Evolutionary conservation across 257 asterid genomes (phyloP), one percentile per base, ranked within the genome.

Genomic region (Plantago ovata): DNA sequence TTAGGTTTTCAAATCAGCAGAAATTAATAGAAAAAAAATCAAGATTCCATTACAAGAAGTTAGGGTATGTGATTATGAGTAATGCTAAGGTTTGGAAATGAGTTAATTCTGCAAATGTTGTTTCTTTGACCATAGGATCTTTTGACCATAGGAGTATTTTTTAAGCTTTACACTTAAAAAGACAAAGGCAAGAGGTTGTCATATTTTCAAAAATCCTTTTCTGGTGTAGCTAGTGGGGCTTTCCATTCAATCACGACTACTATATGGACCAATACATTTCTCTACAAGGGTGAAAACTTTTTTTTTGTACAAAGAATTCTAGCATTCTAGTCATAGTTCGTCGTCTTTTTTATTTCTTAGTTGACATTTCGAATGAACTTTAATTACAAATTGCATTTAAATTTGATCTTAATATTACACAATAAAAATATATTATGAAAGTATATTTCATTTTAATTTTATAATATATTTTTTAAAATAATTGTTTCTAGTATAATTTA

Each of bases 121-220:
- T 55, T 63, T 10, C 28, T 24, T 75, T 64, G 59, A 51, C 64
- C 73, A 14, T 45, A 63, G 48, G 89, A 77, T 81, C 83, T 86
- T 86, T 79, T 75, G 70, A 84, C 74, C 79, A 71, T 67, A 41
- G 80, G 88, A 69, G 78, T 75, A 71, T 60, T 66, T 71, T 68
- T 72, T 78, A 65, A 74, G 72, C 57, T 46, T 59, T 51, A 21
- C 63, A 60, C 75, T 66, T 69, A 28, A n/a, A 38, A 66, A 59
- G 78, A 72, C 75, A 68, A 72, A 36, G n/a, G 21, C 36, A 59
- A 48, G 42, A 68, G 62, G 28, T 63, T 58, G 64, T 57, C 71
- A 64, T 67, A 69, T 55, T 68, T n/a, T n/a, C n/a, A n/a, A n/a
- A n/a, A n/a, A n/a, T n/a, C 56, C 56, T 42, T 62, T 65, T 63